phyloP scores from a whole-genome alignment of 2,329 filamentous ascomycete genomes.

The Fusarium decemcellulare region DNA sequence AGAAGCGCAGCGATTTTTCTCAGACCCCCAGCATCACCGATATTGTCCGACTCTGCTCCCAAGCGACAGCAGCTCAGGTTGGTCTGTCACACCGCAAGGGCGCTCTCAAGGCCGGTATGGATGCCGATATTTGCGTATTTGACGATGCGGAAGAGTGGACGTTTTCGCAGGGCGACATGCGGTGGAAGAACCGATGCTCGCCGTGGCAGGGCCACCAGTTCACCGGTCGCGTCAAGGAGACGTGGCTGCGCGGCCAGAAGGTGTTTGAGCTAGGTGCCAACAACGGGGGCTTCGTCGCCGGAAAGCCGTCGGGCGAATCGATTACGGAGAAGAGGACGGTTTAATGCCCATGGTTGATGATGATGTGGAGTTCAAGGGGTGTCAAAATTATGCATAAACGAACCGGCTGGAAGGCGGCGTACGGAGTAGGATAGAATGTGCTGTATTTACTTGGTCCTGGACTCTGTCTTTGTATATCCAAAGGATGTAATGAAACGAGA shows the following conservation, averaged over 20 bases:
- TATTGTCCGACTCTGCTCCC: constrained; percentile 87
- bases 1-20: constrained; percentile 68
- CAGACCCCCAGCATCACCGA: constrained; percentile 74
- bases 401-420: background rate
- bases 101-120: constrained; percentile 83
- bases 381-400: background rate
- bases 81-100: constrained; percentile 84
- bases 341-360: constrained; percentile 43
- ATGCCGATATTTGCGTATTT: constrained; percentile 93
- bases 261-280: constrained; percentile 78
- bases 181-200: constrained; percentile 94
- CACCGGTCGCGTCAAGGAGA: constrained; percentile 84
- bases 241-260: constrained; percentile 83
- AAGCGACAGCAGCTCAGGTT: constrained; percentile 90
- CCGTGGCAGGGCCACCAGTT: constrained; percentile 89
- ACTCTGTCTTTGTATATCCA: constrained; percentile 5
- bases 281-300: constrained; percentile 65
- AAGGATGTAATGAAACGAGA: constrained; percentile 25
- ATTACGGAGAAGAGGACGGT: constrained; percentile 72
- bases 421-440: constrained; percentile 1
- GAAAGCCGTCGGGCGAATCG: constrained; percentile 63
- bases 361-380: background rate
- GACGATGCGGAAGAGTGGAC: constrained; percentile 87
- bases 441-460: background rate
- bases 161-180: constrained; percentile 83